Conservation (phyloP, 2,329 filamentous ascomycete species). For the Bipolaris gigantea region DNA sequence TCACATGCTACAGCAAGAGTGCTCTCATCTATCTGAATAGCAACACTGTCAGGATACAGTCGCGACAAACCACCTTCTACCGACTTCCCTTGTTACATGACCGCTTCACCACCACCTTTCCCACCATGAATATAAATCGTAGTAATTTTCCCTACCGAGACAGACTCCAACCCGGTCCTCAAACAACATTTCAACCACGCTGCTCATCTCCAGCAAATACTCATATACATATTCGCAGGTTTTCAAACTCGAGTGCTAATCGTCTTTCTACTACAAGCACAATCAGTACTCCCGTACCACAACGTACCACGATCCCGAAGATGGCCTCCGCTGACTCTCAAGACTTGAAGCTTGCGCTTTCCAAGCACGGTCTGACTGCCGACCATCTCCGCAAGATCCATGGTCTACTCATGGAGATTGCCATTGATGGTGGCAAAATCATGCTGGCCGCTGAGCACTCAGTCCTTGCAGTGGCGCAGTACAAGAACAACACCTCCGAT, state of each 20-base stretch:
- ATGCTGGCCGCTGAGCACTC: slow-evolving; percentile 39
- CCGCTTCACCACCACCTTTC: neutral
- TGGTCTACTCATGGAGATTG: slow-evolving; percentile 28
- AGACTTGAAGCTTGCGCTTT: slow-evolving; percentile 16
- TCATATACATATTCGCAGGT: neutral
- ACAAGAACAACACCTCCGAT: slow-evolving; percentile 51
- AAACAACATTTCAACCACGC: neutral
- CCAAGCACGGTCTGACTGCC: slow-evolving; percentile 21
- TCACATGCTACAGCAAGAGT: neutral
- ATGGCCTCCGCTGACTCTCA: slow-evolving; percentile 3
- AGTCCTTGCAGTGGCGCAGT: slow-evolving; percentile 21
- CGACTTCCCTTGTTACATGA: neutral
- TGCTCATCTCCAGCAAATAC: neutral
- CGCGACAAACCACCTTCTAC: neutral
- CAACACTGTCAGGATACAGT: neutral
- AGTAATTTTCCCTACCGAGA: neutral
- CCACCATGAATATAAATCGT: neutral
- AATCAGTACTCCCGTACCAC: neutral
- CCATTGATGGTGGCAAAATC: slow-evolving; percentile 34
- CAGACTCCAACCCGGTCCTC: neutral
- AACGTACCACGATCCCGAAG: neutral
- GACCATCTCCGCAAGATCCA: slow-evolving; percentile 19
- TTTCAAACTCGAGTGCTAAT: neutral
- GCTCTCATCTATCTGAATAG: neutral
- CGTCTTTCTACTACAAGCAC: neutral